Base-by-base conservation (phyloP, 2,329 filamentous ascomycete species). In the Arachnopeziza araneosa region DNA sequence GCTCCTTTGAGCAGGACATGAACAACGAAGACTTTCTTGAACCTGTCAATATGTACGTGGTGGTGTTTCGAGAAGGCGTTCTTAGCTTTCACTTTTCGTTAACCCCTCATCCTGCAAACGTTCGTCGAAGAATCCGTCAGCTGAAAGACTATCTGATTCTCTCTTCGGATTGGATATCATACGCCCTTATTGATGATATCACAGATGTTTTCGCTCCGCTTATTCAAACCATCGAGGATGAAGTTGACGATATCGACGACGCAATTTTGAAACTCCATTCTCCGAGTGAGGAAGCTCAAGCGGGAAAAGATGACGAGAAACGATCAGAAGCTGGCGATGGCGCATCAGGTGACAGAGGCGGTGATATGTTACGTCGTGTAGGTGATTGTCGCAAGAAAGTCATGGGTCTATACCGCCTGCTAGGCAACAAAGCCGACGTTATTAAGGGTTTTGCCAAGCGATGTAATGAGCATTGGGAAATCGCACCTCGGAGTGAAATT, bases 381-480 rank as follows among this genome's bases (percentile, higher is more conserved):
- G 95, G 95, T 26, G 91, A 96, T 74, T 96, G 92, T 73, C 85
- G 95, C 68, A 98, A 98, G 80, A 93, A 93, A 73, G 95, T 99
- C 65, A 99, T 99, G 93, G 88, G 90, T 44, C 79, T 99, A 53
- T 98, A 97, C 73, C 85, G 95, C 55, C 79, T 99, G 52, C 79
- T 99, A 21, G 95, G 95, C 58, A 98, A 96, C 76, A 99, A 99
- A 77, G 95, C 95, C 55, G 95, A 99, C 74, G 95, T 99, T 60
- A 98, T 99, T 80, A 98, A 98, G 77, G 95, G 95, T 1, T 99
- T 99, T 70, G 95, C 95, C 5, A 99, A 99, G 77, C 84, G 95
- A 17, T 99, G 95, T 77, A 99, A 97, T 71, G 93, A 99, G 78
- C 89, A 96, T 66, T 99, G 93, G 92, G 90, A 97, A 68, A 90